These are phyloP conservation scores for Isatis lusitanica DNA, from an alignment of 441 rosid species.

Conservation along the genomic window DNA sequence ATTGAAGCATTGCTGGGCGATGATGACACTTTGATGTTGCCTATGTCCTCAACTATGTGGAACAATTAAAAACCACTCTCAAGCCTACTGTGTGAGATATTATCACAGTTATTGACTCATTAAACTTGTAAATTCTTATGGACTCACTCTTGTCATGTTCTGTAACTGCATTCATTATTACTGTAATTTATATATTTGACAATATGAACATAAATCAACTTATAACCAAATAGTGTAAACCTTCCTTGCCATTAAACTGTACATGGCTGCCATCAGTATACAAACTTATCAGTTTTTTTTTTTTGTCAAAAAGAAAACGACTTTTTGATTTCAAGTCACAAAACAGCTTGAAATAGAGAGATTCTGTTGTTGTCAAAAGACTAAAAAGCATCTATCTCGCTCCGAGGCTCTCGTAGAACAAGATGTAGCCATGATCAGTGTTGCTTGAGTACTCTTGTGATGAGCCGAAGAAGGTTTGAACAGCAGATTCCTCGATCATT, in stretches of 20 bases:
- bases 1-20: constrained; percentile 55
- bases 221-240: constrained; percentile 11
- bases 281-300: not conserved
- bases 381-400: not conserved
- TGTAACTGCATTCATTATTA: constrained; percentile 18
- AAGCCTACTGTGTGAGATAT: constrained; percentile 6
- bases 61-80: not conserved
- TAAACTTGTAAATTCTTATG: constrained; percentile 35
- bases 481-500: constrained; percentile 88
- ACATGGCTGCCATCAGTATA: constrained; percentile 22
- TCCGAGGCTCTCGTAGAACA: constrained; percentile 76
- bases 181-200: constrained; percentile 4
- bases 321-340: not conserved
- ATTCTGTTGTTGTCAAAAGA: constrained; percentile 6
- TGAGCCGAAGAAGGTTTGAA: constrained; percentile 90
- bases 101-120: constrained; percentile 2
- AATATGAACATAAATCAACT: constrained; percentile 10
- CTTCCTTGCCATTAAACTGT: constrained; percentile 7
- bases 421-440: constrained; percentile 91
- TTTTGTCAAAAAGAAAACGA: not conserved
- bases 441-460: constrained; percentile 86
- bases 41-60: constrained; percentile 38
- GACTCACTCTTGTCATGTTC: constrained; percentile 11
- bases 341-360: not conserved
- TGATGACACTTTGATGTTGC: constrained; percentile 51